Percentiles rank a stretch among this genome's conserved stretches.
phyloP scores from a whole-genome alignment of 331 rosid species.

The Erythrophleum ivorense region DNA sequence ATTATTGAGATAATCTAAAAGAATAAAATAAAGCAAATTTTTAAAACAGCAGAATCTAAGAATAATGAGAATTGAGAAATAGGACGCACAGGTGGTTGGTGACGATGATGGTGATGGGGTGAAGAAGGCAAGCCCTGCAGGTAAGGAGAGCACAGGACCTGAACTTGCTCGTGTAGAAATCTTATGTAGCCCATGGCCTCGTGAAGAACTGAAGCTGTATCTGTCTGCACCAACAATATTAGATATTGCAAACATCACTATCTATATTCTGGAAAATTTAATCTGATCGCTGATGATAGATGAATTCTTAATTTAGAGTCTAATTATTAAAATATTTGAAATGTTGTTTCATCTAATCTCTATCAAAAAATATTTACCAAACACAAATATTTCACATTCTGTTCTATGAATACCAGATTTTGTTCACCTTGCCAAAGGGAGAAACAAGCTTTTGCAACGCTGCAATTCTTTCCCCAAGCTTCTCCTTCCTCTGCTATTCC shows the following conservation, averaged over 20 bases:
- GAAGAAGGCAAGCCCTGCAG: conserved; percentile 57
- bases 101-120: background rate
- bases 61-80: background rate
- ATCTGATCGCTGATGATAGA: too few relatives aligned
- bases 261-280: background rate
- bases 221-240: conserved; percentile 64
- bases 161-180: conserved; percentile 90
- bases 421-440: conserved; percentile 89
- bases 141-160: conserved; percentile 83
- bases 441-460: conserved; percentile 90
- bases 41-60: background rate
- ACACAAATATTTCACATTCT: background rate
- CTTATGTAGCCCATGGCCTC: conserved; percentile 92
- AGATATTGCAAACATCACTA: too few relatives aligned
- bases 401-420: background rate
- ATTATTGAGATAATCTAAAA: background rate
- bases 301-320: too few relatives aligned
- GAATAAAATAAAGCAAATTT: too few relatives aligned
- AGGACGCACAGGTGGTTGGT: conserved; percentile 51
- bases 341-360: too few relatives aligned
- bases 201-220: conserved; percentile 94
- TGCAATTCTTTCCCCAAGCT: conserved; percentile 78
- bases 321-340: too few relatives aligned
- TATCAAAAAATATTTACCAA: too few relatives aligned
- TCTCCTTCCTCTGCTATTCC: conserved; percentile 72